Evolutionary conservation across 2,329 filamentous ascomycete species (phyloP).

Genomic region (Cercospora canescens): DNA sequence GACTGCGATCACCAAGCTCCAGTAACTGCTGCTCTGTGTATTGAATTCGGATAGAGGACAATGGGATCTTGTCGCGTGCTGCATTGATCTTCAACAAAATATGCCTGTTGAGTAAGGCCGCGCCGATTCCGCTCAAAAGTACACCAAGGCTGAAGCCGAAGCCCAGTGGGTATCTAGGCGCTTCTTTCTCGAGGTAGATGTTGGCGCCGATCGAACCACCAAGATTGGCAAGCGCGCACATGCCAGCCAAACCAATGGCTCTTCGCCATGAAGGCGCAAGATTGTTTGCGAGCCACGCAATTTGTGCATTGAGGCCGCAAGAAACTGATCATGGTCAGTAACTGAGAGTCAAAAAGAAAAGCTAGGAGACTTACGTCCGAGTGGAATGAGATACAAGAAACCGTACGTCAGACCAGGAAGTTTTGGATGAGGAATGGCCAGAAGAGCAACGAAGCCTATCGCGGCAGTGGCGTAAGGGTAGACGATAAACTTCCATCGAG

Average conservation of each 20-base stretch:
- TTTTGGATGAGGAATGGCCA: slow-evolving; percentile 26
- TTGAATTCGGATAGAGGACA: slow-evolving; percentile 36
- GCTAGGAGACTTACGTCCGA: slow-evolving; percentile 55
- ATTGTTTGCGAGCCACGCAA: slow-evolving; percentile 56
- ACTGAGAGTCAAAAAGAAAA: slow-evolving; percentile 39
- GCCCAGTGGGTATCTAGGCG: slow-evolving; percentile 20
- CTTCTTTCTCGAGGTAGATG: slow-evolving; percentile 19
- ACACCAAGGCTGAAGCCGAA: slow-evolving; percentile 24
- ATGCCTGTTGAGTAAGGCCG: slow-evolving; percentile 22
- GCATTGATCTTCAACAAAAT: slow-evolving; percentile 28
- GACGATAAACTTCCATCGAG: slow-evolving; percentile 22
- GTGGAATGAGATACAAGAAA: slow-evolving; percentile 56
- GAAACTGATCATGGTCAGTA: slow-evolving; percentile 13
- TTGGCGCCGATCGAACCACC: slow-evolving; percentile 24
- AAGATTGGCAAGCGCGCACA: slow-evolving; percentile 21
- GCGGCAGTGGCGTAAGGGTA: slow-evolving; percentile 23
- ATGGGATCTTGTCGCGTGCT: slow-evolving; percentile 34
- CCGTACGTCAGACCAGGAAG: slow-evolving; percentile 50
- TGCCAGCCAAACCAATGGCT: slow-evolving; percentile 19
- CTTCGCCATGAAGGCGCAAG: slow-evolving; percentile 47
- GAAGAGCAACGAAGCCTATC: slow-evolving; percentile 43
- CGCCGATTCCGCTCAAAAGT: slow-evolving; percentile 26
- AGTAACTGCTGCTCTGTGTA: slow-evolving; percentile 40
- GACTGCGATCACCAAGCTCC: slow-evolving; percentile 41
- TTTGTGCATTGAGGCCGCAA: slow-evolving; percentile 29